phyloP scores from a whole-genome alignment of 345 rosid genomes.

The Lumnitzera racemosa region DNA sequence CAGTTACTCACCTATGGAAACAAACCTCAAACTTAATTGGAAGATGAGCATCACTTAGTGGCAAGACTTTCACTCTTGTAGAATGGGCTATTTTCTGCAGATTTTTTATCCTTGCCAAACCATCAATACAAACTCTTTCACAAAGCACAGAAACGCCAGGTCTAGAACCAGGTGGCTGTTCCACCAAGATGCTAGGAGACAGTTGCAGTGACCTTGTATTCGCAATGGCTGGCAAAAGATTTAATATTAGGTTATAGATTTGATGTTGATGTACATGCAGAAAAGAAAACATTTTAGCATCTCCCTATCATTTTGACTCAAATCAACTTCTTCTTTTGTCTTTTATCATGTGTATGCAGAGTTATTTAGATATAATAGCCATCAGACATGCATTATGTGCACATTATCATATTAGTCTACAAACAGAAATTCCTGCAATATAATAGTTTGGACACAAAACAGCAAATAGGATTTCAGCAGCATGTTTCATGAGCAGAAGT shows the following conservation, averaged over 20 bases:
- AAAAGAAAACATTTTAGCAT: not conserved
- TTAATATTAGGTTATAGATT: not conserved
- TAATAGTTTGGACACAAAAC: no score
- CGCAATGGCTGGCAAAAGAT: slow-evolving; percentile 47
- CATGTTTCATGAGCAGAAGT: no score
- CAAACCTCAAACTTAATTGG: slow-evolving; percentile 53
- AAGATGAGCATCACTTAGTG: slow-evolving; percentile 25
- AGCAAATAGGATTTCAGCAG: no score
- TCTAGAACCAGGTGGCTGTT: slow-evolving; percentile 62
- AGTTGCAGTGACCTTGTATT: slow-evolving; percentile 32
- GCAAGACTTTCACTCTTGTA: slow-evolving; percentile 40
- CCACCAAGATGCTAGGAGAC: slow-evolving; percentile 43
- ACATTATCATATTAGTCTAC: no score
- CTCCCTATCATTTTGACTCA: not conserved
- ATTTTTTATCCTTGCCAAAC: slow-evolving; percentile 50
- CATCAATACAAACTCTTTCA: slow-evolving; percentile 64
- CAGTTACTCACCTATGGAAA: slow-evolving; percentile 65
- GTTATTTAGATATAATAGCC: no score
- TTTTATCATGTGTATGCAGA: no score
- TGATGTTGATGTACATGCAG: not conserved
- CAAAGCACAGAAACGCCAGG: slow-evolving; percentile 45
- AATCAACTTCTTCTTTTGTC: not conserved
- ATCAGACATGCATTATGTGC: no score
- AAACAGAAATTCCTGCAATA: no score
- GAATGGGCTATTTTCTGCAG: slow-evolving; percentile 64